These are phyloP conservation scores for Linnemannia exigua DNA, from an alignment of 192 early-diverging fungal genomes.

Conservation along the genomic window DNA sequence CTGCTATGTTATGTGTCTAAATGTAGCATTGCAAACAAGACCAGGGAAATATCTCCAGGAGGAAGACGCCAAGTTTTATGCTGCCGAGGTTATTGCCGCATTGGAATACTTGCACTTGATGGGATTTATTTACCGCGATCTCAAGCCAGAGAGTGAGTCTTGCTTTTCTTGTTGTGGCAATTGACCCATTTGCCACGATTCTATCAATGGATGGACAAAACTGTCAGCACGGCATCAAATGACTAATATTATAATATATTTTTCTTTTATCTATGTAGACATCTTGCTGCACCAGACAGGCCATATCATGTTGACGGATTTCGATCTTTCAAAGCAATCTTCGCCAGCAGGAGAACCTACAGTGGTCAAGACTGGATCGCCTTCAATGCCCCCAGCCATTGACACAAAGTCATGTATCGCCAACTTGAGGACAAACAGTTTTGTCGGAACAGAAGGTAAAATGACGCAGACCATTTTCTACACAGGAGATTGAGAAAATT, in stretches of 20 bases:
- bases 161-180: constrained; percentile 13
- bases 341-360: constrained; percentile 81
- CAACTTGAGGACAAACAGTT: constrained; percentile 93
- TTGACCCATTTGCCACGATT: not conserved
- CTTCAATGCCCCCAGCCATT: constrained; percentile 76
- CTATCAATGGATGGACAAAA: too few species aligned
- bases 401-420: constrained; percentile 93
- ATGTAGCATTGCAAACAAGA: constrained; percentile 83
- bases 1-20: not conserved
- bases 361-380: constrained; percentile 74
- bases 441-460: constrained; percentile 95
- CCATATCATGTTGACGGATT: constrained; percentile 97
- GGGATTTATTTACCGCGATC: constrained; percentile 97
- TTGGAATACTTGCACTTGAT: constrained; percentile 97
- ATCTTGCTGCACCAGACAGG: constrained; percentile 95
- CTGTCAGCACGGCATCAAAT: not conserved
- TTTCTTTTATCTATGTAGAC: constrained; percentile 53
- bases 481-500: constrained; percentile 78
- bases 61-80: constrained; percentile 95
- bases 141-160: constrained; percentile 95
- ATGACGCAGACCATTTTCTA: too few species aligned
- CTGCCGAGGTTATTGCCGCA: constrained; percentile 95
- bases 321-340: constrained; percentile 97
- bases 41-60: constrained; percentile 94
- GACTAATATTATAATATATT: constrained; percentile 1